These are phyloP conservation scores for Candida endomychidarum DNA, from an alignment of 805 yeast genomes.

Conservation along the genomic window DNA sequence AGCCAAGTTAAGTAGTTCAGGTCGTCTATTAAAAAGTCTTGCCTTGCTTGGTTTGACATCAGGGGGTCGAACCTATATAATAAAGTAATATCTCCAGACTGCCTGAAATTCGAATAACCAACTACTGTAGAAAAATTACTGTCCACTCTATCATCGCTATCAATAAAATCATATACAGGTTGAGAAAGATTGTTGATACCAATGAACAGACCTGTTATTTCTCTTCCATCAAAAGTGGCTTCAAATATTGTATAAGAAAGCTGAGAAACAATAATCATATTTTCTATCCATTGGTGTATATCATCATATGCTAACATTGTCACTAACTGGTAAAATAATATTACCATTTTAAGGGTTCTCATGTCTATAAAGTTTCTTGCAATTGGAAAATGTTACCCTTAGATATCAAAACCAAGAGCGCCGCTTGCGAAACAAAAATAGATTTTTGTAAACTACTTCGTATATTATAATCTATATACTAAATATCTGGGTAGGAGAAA, in stretches of 20 bases:
- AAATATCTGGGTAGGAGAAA: too few species aligned
- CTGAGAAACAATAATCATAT: constrained; percentile 1
- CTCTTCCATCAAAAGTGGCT: constrained; percentile 2
- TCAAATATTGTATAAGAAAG: background rate
- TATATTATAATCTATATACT: too few species aligned
- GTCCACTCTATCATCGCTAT: constrained; percentile 1
- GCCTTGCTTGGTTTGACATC: constrained; percentile 1
- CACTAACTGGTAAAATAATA: too few species aligned
- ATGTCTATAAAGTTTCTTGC: too few species aligned
- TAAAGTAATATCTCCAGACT: background rate
- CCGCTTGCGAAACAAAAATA: too few species aligned
- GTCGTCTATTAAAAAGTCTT: constrained; percentile 4
- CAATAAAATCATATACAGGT: constrained; percentile 2
- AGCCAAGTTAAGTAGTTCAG: background rate
- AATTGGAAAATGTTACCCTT: too few species aligned
- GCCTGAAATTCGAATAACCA: constrained; percentile 2
- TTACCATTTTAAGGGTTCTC: background rate
- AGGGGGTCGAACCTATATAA: constrained; percentile 1
- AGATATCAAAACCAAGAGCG: too few species aligned
- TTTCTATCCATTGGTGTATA: constrained; percentile 1
- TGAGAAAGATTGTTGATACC: background rate
- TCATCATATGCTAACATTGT: background rate
- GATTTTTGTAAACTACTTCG: too few species aligned
- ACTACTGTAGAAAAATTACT: constrained; percentile 2
- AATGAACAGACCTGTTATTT: background rate